phyloP scores from a whole-genome alignment of 2,329 filamentous ascomycete species.

The Fusarium sambucinum region DNA sequence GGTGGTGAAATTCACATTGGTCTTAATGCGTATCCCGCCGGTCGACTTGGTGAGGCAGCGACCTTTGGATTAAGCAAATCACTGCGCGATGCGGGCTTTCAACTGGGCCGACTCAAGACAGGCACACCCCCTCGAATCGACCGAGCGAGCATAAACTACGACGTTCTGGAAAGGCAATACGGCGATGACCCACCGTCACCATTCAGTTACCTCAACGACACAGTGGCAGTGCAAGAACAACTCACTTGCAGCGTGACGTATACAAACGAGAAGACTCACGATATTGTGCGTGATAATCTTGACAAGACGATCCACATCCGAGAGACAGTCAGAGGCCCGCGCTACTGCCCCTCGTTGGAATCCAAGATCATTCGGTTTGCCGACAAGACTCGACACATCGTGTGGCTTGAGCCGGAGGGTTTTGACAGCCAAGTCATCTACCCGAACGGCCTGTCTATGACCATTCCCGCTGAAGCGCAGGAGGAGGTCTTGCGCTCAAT shows the following conservation, averaged over 20 bases:
- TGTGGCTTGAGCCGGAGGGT: conserved; percentile 98
- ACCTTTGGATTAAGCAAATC: conserved; percentile 95
- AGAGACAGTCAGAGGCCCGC: conserved; percentile 91
- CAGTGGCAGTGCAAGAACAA: conserved; percentile 83
- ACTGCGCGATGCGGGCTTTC: conserved; percentile 86
- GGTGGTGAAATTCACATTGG: conserved; percentile 98
- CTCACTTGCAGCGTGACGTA: conserved; percentile 88
- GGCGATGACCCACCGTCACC: conserved; percentile 89
- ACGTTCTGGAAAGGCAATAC: conserved; percentile 75
- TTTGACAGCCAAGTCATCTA: conserved; percentile 92
- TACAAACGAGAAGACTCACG: conserved; percentile 85
- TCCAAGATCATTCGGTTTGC: conserved; percentile 92
- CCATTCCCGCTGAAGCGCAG: conserved; percentile 88
- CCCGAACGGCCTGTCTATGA: conserved; percentile 98
- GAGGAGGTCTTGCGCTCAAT: conserved; percentile 87
- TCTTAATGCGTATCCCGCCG: conserved; percentile 84
- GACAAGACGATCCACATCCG: conserved; percentile 96
- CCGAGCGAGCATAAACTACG: conserved; percentile 83
- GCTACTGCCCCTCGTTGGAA: conserved; percentile 96
- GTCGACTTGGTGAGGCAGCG: conserved; percentile 92
- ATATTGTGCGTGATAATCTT: conserved; percentile 88
- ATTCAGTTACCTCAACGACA: conserved; percentile 89
- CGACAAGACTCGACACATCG: conserved; percentile 83
- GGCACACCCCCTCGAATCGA: conserved; percentile 92
- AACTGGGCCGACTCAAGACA: conserved; percentile 91